Conservation (phyloP, 140 eudicot species). For the Erigeron philadelphicus region DNA sequence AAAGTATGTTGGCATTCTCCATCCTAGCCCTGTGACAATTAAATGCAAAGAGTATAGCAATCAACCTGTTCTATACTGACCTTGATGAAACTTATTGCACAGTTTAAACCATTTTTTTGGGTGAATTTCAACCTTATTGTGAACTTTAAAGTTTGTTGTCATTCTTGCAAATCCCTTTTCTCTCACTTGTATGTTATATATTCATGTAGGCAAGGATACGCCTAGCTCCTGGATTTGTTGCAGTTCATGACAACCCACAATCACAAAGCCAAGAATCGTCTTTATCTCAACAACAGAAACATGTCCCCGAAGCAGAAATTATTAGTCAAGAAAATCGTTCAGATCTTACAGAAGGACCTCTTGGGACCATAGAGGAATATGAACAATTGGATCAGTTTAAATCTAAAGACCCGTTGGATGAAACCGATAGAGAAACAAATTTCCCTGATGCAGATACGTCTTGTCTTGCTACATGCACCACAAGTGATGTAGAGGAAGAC, state of each 20-base stretch:
- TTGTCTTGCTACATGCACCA: slow-evolving; percentile 78
- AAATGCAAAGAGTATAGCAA: not conserved
- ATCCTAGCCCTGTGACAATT: not conserved
- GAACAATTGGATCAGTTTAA: slow-evolving; percentile 35
- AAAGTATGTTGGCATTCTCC: not conserved
- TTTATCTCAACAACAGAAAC: slow-evolving; percentile 33
- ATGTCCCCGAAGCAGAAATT: slow-evolving; percentile 25
- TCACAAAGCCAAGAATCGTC: slow-evolving; percentile 25
- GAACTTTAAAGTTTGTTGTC: not conserved
- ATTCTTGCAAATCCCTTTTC: not conserved
- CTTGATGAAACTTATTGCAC: not conserved
- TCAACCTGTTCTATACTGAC: not conserved
- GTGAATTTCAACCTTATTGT: not conserved
- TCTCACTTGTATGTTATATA: not conserved
- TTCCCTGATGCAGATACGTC: slow-evolving; percentile 70
- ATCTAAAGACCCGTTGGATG: slow-evolving; percentile 39
- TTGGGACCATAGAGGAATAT: slow-evolving; percentile 29
- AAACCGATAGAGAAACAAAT: slow-evolving; percentile 53
- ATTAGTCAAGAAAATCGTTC: slow-evolving; percentile 16
- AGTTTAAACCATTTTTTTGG: not conserved
- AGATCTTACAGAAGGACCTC: slow-evolving; percentile 27
- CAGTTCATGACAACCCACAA: slow-evolving; percentile 30
- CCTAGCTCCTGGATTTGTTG: slow-evolving; percentile 60
- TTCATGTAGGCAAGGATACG: slow-evolving; percentile 84
- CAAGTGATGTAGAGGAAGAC: slow-evolving; percentile 71